These are phyloP conservation scores for Penicillium samsonianum DNA, from an alignment of 495 filamentous ascomycete genomes.

Conservation along the genomic window DNA sequence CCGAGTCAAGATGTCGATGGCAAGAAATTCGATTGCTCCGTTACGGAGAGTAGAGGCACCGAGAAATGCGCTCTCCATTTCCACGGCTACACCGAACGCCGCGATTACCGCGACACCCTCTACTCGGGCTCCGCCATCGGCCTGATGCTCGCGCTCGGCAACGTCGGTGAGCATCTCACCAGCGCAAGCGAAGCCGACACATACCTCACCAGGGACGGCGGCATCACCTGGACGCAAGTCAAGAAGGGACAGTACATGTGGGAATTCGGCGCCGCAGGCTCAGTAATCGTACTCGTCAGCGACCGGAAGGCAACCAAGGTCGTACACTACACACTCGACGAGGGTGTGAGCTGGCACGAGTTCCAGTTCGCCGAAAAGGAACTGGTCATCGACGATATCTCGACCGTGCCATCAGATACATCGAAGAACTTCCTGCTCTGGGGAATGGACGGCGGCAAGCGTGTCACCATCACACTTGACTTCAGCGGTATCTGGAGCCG, in stretches of 20 bases:
- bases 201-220: slow-evolving; percentile 84
- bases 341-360: slow-evolving; percentile 72
- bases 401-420: slow-evolving; percentile 84
- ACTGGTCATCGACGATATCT: slow-evolving; percentile 71
- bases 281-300: slow-evolving; percentile 80
- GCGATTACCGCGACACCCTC: slow-evolving; percentile 75
- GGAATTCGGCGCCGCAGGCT: slow-evolving; percentile 93
- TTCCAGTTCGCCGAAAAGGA: slow-evolving; percentile 72
- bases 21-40: slow-evolving; percentile 68
- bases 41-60: slow-evolving; percentile 44
- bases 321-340: slow-evolving; percentile 76
- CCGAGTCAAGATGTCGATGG: slow-evolving; percentile 67
- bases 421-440: slow-evolving; percentile 90
- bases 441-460: slow-evolving; percentile 59
- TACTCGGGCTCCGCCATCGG: slow-evolving; percentile 88
- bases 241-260: slow-evolving; percentile 86
- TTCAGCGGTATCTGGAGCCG: slow-evolving; percentile 74
- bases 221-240: slow-evolving; percentile 80
- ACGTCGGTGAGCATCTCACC: slow-evolving; percentile 70
- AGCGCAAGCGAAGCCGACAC: slow-evolving; percentile 68
- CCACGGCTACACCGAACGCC: slow-evolving; percentile 90
- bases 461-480: slow-evolving; percentile 78
- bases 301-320: slow-evolving; percentile 62
- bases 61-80: slow-evolving; percentile 83
- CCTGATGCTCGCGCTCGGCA: slow-evolving; percentile 87